Evolutionary conservation across 1,284 basidiomycete genomes (phyloP).

Genomic region (Coriolopsis trogii): DNA sequence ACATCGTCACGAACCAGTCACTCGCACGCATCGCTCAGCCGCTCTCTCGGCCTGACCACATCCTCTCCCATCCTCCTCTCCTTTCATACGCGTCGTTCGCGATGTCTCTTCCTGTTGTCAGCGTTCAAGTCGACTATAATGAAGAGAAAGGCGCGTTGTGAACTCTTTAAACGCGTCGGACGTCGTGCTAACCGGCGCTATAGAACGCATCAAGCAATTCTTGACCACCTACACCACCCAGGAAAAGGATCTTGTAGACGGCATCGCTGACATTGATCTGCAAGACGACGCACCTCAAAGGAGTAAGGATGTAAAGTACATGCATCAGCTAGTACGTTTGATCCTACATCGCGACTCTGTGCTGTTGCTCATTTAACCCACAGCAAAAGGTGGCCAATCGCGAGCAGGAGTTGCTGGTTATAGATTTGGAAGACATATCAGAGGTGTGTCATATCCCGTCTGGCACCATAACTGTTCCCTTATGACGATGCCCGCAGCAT

Average conservation of each 20-base stretch:
- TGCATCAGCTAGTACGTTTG: slow-evolving; percentile 81
- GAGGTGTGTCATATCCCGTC: slow-evolving; percentile 46
- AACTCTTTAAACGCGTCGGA: background rate
- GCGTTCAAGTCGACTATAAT: slow-evolving; percentile 51
- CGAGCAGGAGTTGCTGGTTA: slow-evolving; percentile 82
- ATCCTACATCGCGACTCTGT: slow-evolving; percentile 23
- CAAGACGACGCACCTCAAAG: slow-evolving; percentile 52
- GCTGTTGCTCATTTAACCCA: slow-evolving; percentile 20
- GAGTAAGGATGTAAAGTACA: slow-evolving; percentile 76
- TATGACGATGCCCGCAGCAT: slow-evolving; percentile 47
- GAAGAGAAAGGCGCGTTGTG: slow-evolving; percentile 41
- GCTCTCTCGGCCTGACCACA: too few species aligned
- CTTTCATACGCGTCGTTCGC: slow-evolving; percentile 19
- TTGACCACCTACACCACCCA: slow-evolving; percentile 66
- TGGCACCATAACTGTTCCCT: background rate
- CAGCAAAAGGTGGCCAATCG: slow-evolving; percentile 94
- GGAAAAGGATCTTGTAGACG: slow-evolving; percentile 68
- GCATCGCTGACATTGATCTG: slow-evolving; percentile 73
- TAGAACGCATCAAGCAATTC: slow-evolving; percentile 73
- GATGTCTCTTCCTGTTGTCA: slow-evolving; percentile 55
- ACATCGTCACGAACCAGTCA: slow-evolving; percentile 1
- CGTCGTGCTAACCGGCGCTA: slow-evolving; percentile 10
- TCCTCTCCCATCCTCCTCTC: slow-evolving; percentile 4
- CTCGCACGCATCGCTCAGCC: background rate
- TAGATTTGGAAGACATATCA: slow-evolving; percentile 83